Conservation (phyloP, 352 stramenopile genomes). For the Phytopythium vexans region DNA sequence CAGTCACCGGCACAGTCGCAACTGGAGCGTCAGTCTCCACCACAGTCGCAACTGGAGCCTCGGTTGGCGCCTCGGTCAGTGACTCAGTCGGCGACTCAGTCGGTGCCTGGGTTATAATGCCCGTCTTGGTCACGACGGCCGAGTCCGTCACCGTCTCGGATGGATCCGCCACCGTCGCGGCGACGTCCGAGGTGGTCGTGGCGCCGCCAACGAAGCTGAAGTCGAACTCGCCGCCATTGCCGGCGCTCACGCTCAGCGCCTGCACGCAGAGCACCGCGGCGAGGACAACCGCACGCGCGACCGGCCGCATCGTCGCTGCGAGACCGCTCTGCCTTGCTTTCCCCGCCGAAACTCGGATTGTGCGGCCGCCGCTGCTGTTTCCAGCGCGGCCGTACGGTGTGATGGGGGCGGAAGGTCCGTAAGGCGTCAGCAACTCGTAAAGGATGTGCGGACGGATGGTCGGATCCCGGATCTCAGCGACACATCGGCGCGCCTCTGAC, state of each 20-base stretch:
- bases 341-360: no score
- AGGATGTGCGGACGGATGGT: no score
- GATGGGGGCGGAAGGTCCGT: no score
- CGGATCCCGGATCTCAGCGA: no score
- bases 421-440: no score
- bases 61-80: not conserved
- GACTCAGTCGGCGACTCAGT: not conserved
- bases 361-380: no score
- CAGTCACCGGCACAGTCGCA: not conserved
- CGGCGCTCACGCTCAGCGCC: not conserved
- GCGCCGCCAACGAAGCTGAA: slow-evolving; percentile 3
- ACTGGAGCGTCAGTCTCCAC: not conserved
- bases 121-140: not conserved
- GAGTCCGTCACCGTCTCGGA: not conserved
- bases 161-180: not conserved
- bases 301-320: not conserved
- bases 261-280: not conserved
- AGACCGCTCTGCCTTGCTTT: no score
- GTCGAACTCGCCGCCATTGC: slow-evolving; percentile 1
- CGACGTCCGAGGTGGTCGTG: not conserved
- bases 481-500: no score
- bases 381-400: no score
- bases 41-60: not conserved
- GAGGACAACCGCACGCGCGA: not conserved
- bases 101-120: not conserved